A percentile compares a stretch with the other conserved stretches of the same genome.
Evolutionary conservation across 2,329 filamentous ascomycete species (phyloP).

Genomic region (Trichoderma endophyticum): DNA sequence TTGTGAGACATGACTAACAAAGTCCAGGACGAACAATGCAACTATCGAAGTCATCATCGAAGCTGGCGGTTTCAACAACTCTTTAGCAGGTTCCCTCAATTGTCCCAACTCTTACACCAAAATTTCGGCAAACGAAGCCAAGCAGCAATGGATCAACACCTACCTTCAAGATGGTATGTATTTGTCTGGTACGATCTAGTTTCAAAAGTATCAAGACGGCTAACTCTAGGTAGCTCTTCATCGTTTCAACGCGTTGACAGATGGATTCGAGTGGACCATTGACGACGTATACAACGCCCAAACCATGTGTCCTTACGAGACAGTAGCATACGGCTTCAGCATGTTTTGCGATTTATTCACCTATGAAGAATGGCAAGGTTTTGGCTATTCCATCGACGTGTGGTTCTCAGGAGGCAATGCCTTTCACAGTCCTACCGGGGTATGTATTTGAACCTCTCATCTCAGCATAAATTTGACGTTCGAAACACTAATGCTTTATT

Average conservation of each 20-base stretch:
- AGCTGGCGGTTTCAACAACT: constrained; percentile 62
- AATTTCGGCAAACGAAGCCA: constrained; percentile 51
- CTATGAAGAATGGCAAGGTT: constrained; percentile 69
- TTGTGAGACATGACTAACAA: background rate
- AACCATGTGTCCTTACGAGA: constrained; percentile 73
- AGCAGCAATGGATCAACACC: constrained; percentile 55
- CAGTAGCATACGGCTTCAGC: constrained; percentile 71
- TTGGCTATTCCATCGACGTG: constrained; percentile 69
- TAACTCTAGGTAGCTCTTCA: constrained; percentile 46
- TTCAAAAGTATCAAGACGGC: background rate
- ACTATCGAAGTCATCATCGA: constrained; percentile 73
- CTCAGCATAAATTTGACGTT: background rate
- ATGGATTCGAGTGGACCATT: constrained; percentile 61
- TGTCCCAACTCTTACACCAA: constrained; percentile 61
- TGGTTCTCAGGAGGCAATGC: constrained; percentile 58
- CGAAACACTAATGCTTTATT: background rate
- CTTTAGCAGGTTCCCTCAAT: constrained; percentile 62
- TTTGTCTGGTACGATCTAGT: background rate
- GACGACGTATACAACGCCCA: constrained; percentile 65
- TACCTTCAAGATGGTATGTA: constrained; percentile 59
- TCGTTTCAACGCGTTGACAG: constrained; percentile 55
- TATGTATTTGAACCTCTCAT: constrained; percentile 30
- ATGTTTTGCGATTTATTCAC: constrained; percentile 73
- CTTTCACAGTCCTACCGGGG: constrained; percentile 62
- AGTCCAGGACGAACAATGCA: constrained; percentile 58